Base-by-base conservation (phyloP, 306 rosid genomes). In the Fragaria nilgerrensis region DNA sequence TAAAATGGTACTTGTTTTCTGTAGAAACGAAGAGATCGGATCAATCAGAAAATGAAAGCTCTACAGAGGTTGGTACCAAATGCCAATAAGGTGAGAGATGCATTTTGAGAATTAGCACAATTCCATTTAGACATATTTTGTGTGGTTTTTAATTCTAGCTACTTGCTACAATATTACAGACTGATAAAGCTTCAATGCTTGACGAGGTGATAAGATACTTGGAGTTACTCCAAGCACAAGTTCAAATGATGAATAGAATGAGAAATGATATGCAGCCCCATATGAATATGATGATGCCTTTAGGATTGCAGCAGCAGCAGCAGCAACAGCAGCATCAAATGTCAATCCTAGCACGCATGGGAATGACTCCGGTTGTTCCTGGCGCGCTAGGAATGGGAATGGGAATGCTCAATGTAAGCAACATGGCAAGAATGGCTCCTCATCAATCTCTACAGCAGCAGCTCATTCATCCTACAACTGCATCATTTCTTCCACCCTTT, bases 41-140 rank as follows among this genome's bases (percentile, higher is more conserved):
- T 89, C 53, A 89, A 87, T 74, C 85, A 89, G 89, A 89, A 70
- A 81, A 77, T 89, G 88, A 87, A 89, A 82, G 86, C 84, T 13
- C 82, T 89, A 77, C 90, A 89, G 82, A 87, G 72, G 81, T 79
- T 89, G 85, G 93, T 89, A 36, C 93, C 93, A 65, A 85, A 87
- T 80, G 85, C 93, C 27, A 83, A 73, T 80, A 87, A 89, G 87
- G 93, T 89, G 69, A 81, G 89, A 45, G 43, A 73, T 16, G 47
- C 25, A 19, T 32, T 7, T 15, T 67, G 53, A 45, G 12, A 74
- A 20, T 63, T 63, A 63, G 22, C 7, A 62, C 43, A 16, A 32
- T 19, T 32, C 23, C 22, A 14, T 52, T 5, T 13, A 36, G 7
- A 27, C 1, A 5, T 12, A 20, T 9, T 48, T 45, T 11, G 10